Conservation (phyloP, 1,139 yeast species). For the Meyerozyma guilliermondii region DNA sequence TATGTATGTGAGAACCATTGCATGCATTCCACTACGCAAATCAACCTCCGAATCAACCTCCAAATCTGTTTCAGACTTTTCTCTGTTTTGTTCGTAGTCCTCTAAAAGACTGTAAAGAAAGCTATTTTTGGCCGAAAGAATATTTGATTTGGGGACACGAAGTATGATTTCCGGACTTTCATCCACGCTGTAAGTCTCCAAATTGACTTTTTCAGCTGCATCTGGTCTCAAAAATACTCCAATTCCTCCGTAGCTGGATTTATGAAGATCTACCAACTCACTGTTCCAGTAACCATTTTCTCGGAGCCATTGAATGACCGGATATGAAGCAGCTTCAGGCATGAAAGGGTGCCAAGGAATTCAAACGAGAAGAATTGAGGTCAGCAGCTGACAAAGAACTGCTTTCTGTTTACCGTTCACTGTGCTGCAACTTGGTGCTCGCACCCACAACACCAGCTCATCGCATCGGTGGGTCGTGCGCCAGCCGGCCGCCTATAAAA, state of each 20-base stretch:
- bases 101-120: conserved; percentile 62
- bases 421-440: no score
- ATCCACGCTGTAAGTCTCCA: conserved; percentile 24
- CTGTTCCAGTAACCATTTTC: conserved; percentile 47
- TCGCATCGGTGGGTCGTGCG: neutral
- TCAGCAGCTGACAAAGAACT: no score
- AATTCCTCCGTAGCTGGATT: conserved; percentile 57
- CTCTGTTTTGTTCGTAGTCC: conserved; percentile 37
- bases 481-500: neutral
- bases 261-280: conserved; percentile 38
- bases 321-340: neutral
- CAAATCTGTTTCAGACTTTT: conserved; percentile 7
- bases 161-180: conserved; percentile 25
- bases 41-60: conserved; percentile 35
- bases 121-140: conserved; percentile 55
- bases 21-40: conserved; percentile 50
- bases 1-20: conserved; percentile 62
- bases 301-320: conserved; percentile 37
- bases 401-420: no score
- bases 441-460: neutral
- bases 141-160: conserved; percentile 46
- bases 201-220: conserved; percentile 22
- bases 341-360: neutral
- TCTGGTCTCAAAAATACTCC: conserved; percentile 53
- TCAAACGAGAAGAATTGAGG: neutral